Base-by-base conservation (phyloP, 495 filamentous ascomycete genomes). In the Cryomyces antarcticus region DNA sequence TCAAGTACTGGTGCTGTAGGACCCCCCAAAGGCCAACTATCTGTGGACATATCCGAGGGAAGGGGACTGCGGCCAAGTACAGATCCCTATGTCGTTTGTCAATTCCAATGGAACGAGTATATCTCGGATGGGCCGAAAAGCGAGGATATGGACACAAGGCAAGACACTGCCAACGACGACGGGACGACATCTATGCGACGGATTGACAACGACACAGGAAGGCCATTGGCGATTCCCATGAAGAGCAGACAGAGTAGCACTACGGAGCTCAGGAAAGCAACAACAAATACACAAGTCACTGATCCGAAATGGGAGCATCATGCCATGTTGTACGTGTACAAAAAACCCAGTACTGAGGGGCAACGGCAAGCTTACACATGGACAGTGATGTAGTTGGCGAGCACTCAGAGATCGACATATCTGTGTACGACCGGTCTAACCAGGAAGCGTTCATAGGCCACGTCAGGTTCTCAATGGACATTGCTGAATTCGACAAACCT, bases 301-400 rank as follows among this genome's bases (percentile, higher is more conserved):
- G 79, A 84, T 53, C 92, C 92, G 1, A 81, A 83, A 49, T 97
- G 89, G 89, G 82, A 92, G 57, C 87, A 93, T 43, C 86, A 92
- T 56, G 86, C 89, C 29, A 71, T 82, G 41, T 97, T 96, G 88
- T 96, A 71, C n/a, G n/a, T n/a, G n/a, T n/a, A n/a, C n/a, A n/a
- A n/a, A 64, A 84, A 27, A 6, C 27, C 13, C 17, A 13, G 9
- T n/a, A 43, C 5, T 11, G 5, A 5, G 11, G n/a, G 41, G 28
- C 5, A 28, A 29, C 12, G 13, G 12, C 37, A 39, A 39, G 39
- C 39, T 35, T 9, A 35, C 11, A 5, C 5, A n/a, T 46, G 42
- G 45, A 35, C 47, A 96, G 88, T 65, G 89, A 97, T 62, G 88
- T 96, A 47, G 77, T 95, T 38, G 87, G 87, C 46, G 80, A 86